Evolutionary conservation across 2,329 filamentous ascomycete genomes (phyloP), one percentile per base, ranked within the genome.

Genomic region (Nothophaeocryptopus gaeumannii): DNA sequence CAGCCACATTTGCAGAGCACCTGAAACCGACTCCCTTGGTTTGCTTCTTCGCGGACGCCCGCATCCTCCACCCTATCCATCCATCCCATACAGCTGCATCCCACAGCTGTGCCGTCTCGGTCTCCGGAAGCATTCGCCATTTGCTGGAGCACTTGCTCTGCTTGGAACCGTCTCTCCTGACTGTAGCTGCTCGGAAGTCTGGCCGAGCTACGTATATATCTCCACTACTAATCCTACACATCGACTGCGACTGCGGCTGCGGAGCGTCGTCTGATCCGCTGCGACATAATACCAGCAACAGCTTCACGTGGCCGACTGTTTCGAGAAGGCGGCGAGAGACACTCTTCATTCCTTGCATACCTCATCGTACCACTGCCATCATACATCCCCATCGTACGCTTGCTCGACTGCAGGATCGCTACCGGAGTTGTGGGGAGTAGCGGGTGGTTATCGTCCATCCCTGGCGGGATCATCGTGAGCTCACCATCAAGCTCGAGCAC

Each of bases 391-490:
- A 15, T 15, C 38, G 20, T 26, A 26, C 20, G 20, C 4, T 26
- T 26, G 20, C 4, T 30, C 31, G 11, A 37, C 32, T 31, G n/a
- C 20, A n/a, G 14, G 20, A 33, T 36, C 31, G 30, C 30, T 9
- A 20, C 40, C n/a, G 26, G 40, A 11, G 20, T 35, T 36, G 41
- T 44, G 41, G 34, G 35, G 43, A 29, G 20, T 15, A 34, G 20
- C 37, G 29, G 37, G 13, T 29, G 31, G 34, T 44, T 39, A 20
- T 39, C 26, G 13, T 30, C 26, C 35, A n/a, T 33, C 40, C 32
- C 14, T 44, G 14, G 54, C 41, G 41, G 47, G 47, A 49, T 49
- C 35, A 40, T 50, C 35, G 41, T 52, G 39, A 39, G 40, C 47
- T 50, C 46, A 40, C 38, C 55, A 35, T 16, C 32, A 20, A 44